Percentiles rank a stretch among this genome's conserved stretches.
These are phyloP conservation scores for Penicillium diatomitis DNA, from an alignment of 495 filamentous ascomycete genomes.

Conservation along the genomic window DNA sequence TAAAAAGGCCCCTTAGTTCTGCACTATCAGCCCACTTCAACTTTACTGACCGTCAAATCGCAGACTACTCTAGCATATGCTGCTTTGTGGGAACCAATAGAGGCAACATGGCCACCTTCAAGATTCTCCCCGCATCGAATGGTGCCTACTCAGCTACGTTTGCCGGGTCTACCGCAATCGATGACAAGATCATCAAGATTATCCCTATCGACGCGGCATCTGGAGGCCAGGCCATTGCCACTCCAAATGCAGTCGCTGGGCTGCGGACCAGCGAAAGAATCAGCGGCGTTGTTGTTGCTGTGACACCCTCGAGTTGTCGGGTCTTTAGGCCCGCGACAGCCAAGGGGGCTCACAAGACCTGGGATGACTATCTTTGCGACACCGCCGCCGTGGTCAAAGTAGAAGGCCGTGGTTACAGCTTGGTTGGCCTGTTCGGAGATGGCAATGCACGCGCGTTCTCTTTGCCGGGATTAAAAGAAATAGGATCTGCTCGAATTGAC, in stretches of 20 bases:
- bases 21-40: too few relatives aligned
- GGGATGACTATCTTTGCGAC: slow-evolving; percentile 74
- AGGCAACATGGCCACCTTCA: slow-evolving; percentile 80
- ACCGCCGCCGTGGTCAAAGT: slow-evolving; percentile 64
- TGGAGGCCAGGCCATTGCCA: slow-evolving; percentile 66
- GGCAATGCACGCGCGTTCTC: slow-evolving; percentile 70
- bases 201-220: slow-evolving; percentile 68
- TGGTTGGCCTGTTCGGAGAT: slow-evolving; percentile 78
- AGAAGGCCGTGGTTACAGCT: slow-evolving; percentile 61
- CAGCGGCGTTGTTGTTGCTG: slow-evolving; percentile 60
- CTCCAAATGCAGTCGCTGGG: slow-evolving; percentile 57
- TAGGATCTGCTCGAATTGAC: slow-evolving; percentile 54
- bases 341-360: slow-evolving; percentile 83
- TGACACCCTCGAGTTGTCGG: slow-evolving; percentile 64
- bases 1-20: too few relatives aligned
- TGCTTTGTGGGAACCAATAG: slow-evolving; percentile 84
- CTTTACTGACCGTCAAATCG: neutral
- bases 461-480: slow-evolving; percentile 76
- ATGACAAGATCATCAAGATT: slow-evolving; percentile 66
- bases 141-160: slow-evolving; percentile 66
- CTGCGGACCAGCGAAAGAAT: slow-evolving; percentile 62
- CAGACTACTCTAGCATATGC: slow-evolving; percentile 83
- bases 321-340: slow-evolving; percentile 77
- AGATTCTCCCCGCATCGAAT: slow-evolving; percentile 63
- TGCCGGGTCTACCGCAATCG: slow-evolving; percentile 54